phyloP scores from a whole-genome alignment of 2,329 filamentous ascomycete genomes.

The Botrytis cinerea region DNA sequence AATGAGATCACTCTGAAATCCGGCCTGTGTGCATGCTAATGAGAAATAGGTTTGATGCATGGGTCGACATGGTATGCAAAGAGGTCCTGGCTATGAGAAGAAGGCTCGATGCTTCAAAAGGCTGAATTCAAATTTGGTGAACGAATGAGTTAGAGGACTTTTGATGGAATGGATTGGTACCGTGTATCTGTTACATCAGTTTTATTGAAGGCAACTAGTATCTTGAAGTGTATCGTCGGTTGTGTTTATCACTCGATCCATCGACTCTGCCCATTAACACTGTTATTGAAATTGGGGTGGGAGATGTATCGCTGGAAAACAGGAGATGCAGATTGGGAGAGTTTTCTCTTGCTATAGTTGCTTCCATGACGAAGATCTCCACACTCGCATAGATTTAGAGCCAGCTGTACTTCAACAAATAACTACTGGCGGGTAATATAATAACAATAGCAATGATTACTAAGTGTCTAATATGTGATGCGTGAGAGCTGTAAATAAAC shows the following conservation, averaged over 20 bases:
- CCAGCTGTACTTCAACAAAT: too few relatives aligned
- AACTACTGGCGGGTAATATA: neutral
- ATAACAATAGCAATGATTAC: too few relatives aligned
- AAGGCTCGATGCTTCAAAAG: constrained; percentile 11
- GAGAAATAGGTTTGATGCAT: constrained; percentile 1
- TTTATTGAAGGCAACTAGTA: neutral
- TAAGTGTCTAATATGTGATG: neutral
- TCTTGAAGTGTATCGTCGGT: neutral
- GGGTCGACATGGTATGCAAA: constrained; percentile 22
- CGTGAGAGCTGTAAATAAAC: neutral
- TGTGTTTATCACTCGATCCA: neutral
- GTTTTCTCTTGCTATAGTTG: neutral
- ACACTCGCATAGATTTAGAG: neutral
- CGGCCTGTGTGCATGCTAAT: neutral
- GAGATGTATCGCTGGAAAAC: neutral
- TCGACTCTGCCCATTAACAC: too few relatives aligned
- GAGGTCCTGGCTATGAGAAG: constrained; percentile 16
- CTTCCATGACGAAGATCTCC: neutral
- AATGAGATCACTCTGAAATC: too few relatives aligned
- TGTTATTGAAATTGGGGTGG: neutral
- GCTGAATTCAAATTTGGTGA: neutral
- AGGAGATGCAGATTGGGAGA: neutral
- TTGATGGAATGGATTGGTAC: neutral
- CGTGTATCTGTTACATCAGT: neutral
- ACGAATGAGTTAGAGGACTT: neutral